Evolutionary conservation across 2,329 filamentous ascomycete species (phyloP), one percentile per base, ranked within the genome.

Genomic region (Pezicula radicicola): DNA sequence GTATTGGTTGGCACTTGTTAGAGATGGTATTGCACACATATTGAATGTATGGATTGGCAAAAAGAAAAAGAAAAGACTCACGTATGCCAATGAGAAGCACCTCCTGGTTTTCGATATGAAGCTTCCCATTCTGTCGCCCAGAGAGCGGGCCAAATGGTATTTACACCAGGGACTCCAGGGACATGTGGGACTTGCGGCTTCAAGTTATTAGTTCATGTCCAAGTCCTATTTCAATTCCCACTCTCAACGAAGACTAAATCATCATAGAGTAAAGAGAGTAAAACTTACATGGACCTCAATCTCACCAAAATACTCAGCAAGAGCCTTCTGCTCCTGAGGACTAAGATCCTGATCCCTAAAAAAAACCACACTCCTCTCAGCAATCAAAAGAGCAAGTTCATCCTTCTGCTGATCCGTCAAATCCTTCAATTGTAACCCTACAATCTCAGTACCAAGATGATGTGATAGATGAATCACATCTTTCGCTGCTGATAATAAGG

Each of bases 171-270:
- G 0, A 88, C 71, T 1, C 85, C 87, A 0, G 87, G 87, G 0
- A 89, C 85, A 43, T 88, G 83, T 0, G 87, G 80, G 0, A 81
- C 83, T 80, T 89, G 86, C 0, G 87, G 86, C 81, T 88, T 40
- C 4, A 27, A 35, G 36, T 12, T n/a, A 9, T 30, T 60, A 30
- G 55, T 46, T 30, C 21, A 21, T 21, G 21, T 21, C 21, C 5
- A 21, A 3, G n/a, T 21, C 5, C 21, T 5, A 21, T 5, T 21
- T 21, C 21, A 21, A 3, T 3, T 3, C 5, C 21, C 5, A 3
- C 3, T 3, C 21, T 21, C 21, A 21, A 21, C 21, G 5, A 21
- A 21, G 21, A 21, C 5, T 5, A 21, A 5, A 21, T 21, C 5
- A 16, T 21, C 10, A 16, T 16, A 2, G 7, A 7, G 39, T 33